Evolutionary conservation across 768 basidiomycete genomes (phyloP).

Genomic region (Collybia mongolica): DNA sequence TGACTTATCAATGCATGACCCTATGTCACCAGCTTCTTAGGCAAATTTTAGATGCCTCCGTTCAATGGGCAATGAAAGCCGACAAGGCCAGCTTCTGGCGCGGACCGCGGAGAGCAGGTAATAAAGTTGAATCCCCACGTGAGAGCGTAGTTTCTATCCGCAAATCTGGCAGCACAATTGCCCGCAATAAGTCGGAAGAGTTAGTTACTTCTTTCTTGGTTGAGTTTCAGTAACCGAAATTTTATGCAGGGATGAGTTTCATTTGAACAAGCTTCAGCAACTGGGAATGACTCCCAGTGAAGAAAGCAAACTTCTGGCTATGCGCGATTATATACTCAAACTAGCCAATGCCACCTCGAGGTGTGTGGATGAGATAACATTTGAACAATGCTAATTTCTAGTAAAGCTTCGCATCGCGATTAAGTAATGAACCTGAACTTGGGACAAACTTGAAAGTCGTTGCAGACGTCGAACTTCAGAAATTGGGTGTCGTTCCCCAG

Average conservation of each 20-base stretch:
- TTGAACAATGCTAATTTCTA: not conserved
- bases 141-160: constrained; percentile 71
- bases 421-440: constrained; percentile 59
- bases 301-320: constrained; percentile 82
- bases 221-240: constrained; percentile 1
- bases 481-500: constrained; percentile 86
- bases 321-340: constrained; percentile 88
- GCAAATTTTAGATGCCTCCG: constrained; percentile 80
- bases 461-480: constrained; percentile 76
- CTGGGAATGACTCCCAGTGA: constrained; percentile 83
- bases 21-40: constrained; percentile 52
- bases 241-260: constrained; percentile 65
- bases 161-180: constrained; percentile 44
- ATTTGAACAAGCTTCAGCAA: constrained; percentile 78
- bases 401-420: constrained; percentile 63
- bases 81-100: constrained; percentile 84
- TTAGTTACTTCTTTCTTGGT: constrained; percentile 29
- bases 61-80: constrained; percentile 85
- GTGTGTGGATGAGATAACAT: constrained; percentile 32
- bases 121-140: constrained; percentile 64
- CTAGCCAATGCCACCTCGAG: constrained; percentile 78
- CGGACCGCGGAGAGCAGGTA: constrained; percentile 40
- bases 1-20: not conserved
- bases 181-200: constrained; percentile 74
- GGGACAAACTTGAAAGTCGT: constrained; percentile 63